Evolutionary conservation across 768 basidiomycete species (phyloP).

Genomic region (Tremella fuciformis): DNA sequence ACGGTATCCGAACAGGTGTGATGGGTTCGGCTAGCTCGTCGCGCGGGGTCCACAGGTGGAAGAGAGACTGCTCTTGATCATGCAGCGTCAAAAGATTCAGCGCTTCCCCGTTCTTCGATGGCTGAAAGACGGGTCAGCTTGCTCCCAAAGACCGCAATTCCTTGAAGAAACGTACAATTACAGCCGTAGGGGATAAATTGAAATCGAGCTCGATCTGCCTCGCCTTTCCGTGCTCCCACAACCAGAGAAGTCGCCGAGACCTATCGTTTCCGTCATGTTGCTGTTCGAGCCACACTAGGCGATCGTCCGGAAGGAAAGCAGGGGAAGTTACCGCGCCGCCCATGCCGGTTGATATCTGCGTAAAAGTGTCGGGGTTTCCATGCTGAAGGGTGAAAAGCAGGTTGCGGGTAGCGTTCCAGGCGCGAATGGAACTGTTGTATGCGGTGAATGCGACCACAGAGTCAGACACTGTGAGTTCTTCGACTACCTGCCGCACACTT

Average conservation of each 20-base stretch:
- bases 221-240: slow-evolving; percentile 2
- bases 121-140: slow-evolving; percentile 7
- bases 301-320: slow-evolving; percentile 4
- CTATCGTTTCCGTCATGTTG: slow-evolving; percentile 8
- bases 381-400: neutral
- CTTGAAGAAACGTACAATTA: no score
- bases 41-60: slow-evolving; percentile 20
- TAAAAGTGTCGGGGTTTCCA: neutral
- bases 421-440: neutral
- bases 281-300: slow-evolving; percentile 22
- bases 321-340: slow-evolving; percentile 6
- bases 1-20: slow-evolving; percentile 15
- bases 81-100: slow-evolving; percentile 17
- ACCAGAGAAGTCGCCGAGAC: slow-evolving; percentile 11
- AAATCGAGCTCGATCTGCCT: slow-evolving; percentile 18
- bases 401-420: slow-evolving; percentile 2
- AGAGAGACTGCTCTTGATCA: slow-evolving; percentile 16
- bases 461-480: neutral
- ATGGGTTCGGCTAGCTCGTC: no score
- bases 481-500: neutral
- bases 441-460: neutral
- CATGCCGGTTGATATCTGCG: neutral
- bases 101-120: slow-evolving; percentile 23
- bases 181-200: neutral
- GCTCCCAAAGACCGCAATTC: no score